phyloP scores from a whole-genome alignment of 768 basidiomycete species.

The Boletus insuetus region DNA sequence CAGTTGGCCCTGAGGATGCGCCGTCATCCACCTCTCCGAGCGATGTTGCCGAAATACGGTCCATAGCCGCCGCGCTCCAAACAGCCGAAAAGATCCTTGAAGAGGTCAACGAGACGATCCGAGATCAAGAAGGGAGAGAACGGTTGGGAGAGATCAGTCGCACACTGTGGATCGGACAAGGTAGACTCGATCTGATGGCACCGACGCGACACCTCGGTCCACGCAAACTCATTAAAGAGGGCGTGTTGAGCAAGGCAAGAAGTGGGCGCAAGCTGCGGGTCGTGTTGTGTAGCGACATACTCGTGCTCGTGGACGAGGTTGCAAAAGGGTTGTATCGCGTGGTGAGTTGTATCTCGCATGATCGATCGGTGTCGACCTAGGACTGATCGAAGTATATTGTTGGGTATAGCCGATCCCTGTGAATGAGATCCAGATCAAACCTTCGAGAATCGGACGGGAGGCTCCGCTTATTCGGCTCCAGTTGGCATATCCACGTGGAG shows the following conservation, averaged over 20 bases:
- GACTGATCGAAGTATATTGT: background rate
- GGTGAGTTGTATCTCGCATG: constrained; percentile 43
- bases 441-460: constrained; percentile 53
- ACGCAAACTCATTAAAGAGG: constrained; percentile 79
- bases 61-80: constrained; percentile 53
- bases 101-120: constrained; percentile 85
- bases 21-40: constrained; percentile 1
- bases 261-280: constrained; percentile 75
- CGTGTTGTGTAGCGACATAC: constrained; percentile 86
- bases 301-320: constrained; percentile 77
- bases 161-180: constrained; percentile 85
- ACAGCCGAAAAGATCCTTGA: constrained; percentile 72
- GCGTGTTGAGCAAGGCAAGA: constrained; percentile 74
- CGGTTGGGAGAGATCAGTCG: constrained; percentile 73
- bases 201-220: constrained; percentile 83
- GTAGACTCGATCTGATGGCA: constrained; percentile 85
- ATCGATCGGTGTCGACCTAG: background rate
- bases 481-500: constrained; percentile 69
- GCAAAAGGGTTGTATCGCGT: constrained; percentile 76
- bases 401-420: constrained; percentile 66
- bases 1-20: background rate
- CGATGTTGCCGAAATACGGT: constrained; percentile 48
- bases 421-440: constrained; percentile 60
- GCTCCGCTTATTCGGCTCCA: constrained; percentile 65
- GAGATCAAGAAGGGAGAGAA: constrained; percentile 78